Evolutionary conservation across 768 basidiomycete species (phyloP), one percentile per base, ranked within the genome.

Genomic region (Crepidotus variabilis): DNA sequence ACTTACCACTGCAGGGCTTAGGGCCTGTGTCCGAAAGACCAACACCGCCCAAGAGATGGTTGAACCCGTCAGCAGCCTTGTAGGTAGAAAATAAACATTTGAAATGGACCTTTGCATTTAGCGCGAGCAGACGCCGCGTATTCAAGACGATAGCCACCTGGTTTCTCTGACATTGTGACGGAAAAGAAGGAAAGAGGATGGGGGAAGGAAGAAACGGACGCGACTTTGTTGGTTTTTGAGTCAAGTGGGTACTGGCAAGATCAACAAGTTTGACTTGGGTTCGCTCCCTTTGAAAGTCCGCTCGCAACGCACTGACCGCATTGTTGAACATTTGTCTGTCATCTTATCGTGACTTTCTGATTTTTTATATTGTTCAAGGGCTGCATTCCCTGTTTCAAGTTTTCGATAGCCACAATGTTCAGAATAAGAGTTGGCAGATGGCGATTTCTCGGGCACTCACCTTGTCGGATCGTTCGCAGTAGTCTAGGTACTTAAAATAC

Each of bases 61-160:
- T 22, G 53, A 47, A 49, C 57, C 55, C 2, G 52, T 65, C 52
- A 63, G 62, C 50, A 43, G 28, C 47, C 50, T 22, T 33, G 45
- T 52, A 60, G 57, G 47, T 47, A 54, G 39, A 47, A 35, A 43
- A 9, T 49, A 28, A 35, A 43, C 53, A 50, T 58, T 50, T 49
- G 53, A 61, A 50, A 69, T 78, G 51, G 58, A 87, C 90, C 90
- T 77, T 89, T 91, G 75, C 90, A 92, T 73, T 88, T 88, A 34
- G 89, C 77, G 57, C 90, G 79, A 57, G 72, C 77, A 55, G 83
- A 85, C 47, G 72, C 57, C 51, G 90, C 84, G 71, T 91, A 91
- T 71, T 92, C 90, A 43, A 92, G 75, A 62, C 90, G 84, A 74
- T 92, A 92, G 58, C 86, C 86, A 47, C 76, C 71, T 55, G 81